Conservation (phyloP, 2,329 filamentous ascomycete genomes). For the Bertia moriformis region DNA sequence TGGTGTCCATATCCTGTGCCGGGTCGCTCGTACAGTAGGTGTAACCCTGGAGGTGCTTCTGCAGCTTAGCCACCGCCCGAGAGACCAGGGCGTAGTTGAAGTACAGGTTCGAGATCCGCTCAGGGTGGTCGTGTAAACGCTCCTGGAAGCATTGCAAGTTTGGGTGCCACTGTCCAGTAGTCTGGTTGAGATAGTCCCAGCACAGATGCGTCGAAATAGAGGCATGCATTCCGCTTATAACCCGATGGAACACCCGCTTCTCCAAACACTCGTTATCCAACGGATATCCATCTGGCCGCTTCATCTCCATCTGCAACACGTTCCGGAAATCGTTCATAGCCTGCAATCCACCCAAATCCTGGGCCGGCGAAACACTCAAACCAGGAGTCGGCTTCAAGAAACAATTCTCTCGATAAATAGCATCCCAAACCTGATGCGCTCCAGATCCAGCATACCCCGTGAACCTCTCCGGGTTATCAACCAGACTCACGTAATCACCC, state of each 20-base stretch:
- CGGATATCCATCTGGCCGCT: conserved; percentile 42
- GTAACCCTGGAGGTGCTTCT: conserved; percentile 48
- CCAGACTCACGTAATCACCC: conserved; percentile 88
- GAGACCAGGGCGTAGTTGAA: conserved; percentile 98
- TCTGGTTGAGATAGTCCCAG: conserved; percentile 91
- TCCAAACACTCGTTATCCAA: conserved; percentile 86
- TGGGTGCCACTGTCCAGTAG: conserved; percentile 80
- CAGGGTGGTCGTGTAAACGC: conserved; percentile 71
- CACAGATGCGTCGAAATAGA: conserved; percentile 94
- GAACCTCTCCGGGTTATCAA: conserved; percentile 88
- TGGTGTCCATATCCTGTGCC: conserved; percentile 64
- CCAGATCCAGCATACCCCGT: conserved; percentile 82
- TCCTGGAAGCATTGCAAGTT: conserved; percentile 80
- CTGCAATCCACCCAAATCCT: conserved; percentile 20
- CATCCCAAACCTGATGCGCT: conserved; percentile 83
- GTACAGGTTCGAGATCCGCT: conserved; percentile 92
- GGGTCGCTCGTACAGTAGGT: conserved; percentile 84
- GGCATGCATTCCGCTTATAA: conserved; percentile 94
- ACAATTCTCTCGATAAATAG: conserved; percentile 94
- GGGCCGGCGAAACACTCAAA: conserved; percentile 27
- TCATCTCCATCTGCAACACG: conserved; percentile 41
- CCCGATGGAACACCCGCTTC: conserved; percentile 94
- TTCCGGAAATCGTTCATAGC: conserved; percentile 47
- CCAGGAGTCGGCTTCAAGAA: conserved; percentile 60
- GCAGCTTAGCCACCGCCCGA: conserved; percentile 77